Conservation (phyloP, 2,329 filamentous ascomycete species). For the Aspergillus quadrilineatus region DNA sequence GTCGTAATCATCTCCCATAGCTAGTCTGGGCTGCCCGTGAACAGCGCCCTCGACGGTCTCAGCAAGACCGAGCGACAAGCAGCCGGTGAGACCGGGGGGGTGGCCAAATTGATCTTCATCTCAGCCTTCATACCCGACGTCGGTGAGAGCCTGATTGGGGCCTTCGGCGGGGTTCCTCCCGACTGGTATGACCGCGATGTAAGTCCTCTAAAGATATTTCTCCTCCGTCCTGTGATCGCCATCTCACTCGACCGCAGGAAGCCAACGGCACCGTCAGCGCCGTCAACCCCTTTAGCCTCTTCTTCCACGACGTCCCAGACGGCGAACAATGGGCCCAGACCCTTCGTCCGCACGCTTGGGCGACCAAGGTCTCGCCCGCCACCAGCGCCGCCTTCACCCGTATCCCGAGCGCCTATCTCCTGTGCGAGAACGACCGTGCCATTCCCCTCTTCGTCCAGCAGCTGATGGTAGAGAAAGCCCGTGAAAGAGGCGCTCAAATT, state of each 20-base stretch:
- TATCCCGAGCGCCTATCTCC: slow-evolving; percentile 28
- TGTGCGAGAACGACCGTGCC: slow-evolving; percentile 32
- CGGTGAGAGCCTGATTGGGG: slow-evolving; percentile 31
- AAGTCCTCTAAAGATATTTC: background rate
- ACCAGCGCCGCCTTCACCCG: slow-evolving; percentile 27
- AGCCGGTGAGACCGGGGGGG: slow-evolving; percentile 31
- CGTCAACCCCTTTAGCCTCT: background rate
- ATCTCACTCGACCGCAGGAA: background rate
- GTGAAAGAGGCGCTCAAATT: slow-evolving; percentile 26
- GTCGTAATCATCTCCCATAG: slow-evolving; percentile 37
- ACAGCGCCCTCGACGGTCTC: slow-evolving; percentile 34
- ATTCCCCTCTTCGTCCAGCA: slow-evolving; percentile 33
- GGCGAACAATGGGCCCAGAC: slow-evolving; percentile 13
- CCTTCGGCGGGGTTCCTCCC: slow-evolving; percentile 18
- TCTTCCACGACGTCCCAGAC: background rate
- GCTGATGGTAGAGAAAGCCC: slow-evolving; percentile 32
- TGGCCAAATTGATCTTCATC: slow-evolving; percentile 35
- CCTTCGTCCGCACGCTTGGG: slow-evolving; percentile 33
- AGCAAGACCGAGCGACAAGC: slow-evolving; percentile 27
- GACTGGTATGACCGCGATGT: background rate
- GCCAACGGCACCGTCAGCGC: background rate
- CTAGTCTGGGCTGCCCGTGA: slow-evolving; percentile 39
- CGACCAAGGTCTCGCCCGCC: slow-evolving; percentile 28
- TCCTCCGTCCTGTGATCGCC: background rate
- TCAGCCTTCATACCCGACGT: slow-evolving; percentile 35